Base-by-base conservation (phyloP, 495 filamentous ascomycete genomes). In the Podospora bellae-mahoneyi region DNA sequence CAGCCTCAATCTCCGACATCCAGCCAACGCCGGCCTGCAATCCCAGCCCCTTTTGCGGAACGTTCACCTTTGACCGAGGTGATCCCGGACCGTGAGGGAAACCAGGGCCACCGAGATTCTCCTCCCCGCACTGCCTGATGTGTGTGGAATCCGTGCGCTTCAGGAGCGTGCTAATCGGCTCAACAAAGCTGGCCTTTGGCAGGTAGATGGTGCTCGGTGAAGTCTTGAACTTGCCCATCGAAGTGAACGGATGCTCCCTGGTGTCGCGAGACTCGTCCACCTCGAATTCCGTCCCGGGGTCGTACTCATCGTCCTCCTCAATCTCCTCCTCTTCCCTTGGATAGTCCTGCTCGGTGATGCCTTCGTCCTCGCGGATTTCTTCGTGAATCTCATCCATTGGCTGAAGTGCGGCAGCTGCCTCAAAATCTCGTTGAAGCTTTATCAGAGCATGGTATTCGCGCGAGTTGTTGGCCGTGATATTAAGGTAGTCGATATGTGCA, bases 1-100 rank as follows among this genome's bases (percentile, higher is more conserved):
- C 92, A n/a, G 88, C 91, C 74, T 97, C 91, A 78, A 97, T 94
- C 30, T 92, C 88, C 4, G 82, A 82, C 92, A 97, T 96, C 32
- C 80, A 80, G 64, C 84, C 80, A 65, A 95, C 89, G 4, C 84
- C 83, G 2, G 92, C 89, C 70, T 89, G 84, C 20, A 98, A 76
- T 2, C 84, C 82, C 28, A 97, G 88, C 2, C 86, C 82, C 66
- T 86, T 85, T 77, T 94, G 91, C 34, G 86, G 85, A 58, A 85
- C 78, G 62, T 71, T 78, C 66, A 68, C 73, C 67, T 65, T 79
- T 53, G 66, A 64, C 55, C 48, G 66, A 20, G 78, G 78, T 44
- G 75, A 85, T 16, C 75, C 72, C 27, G 84, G 82, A 13, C 92
- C 94, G 73, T 90, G 83, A 27, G 93, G 93, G 26, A 99, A 80